phyloP scores from a whole-genome alignment of 768 basidiomycete genomes.

The Pulveroboletus sp. region DNA sequence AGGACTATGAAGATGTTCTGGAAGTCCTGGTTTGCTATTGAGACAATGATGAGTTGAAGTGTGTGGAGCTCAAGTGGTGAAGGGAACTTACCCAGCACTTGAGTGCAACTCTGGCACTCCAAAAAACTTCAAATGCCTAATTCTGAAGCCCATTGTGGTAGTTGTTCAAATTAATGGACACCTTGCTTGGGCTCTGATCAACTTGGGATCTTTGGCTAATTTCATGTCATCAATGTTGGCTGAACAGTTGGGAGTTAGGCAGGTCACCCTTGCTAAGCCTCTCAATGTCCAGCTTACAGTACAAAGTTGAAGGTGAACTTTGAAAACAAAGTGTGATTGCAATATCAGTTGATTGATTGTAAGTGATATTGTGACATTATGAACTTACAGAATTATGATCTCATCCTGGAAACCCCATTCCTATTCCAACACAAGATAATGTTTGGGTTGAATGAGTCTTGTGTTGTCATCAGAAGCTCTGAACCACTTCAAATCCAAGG shows the following conservation, averaged over 20 bases:
- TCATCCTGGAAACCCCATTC: conserved; percentile 39
- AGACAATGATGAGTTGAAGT: neutral
- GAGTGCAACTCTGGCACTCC: neutral
- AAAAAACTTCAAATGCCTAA: neutral
- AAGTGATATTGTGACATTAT: conserved; percentile 34
- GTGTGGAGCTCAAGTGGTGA: neutral
- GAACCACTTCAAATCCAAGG: too few relatives aligned
- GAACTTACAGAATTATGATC: conserved; percentile 38
- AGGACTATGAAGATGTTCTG: too few relatives aligned
- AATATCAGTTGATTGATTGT: conserved; percentile 15
- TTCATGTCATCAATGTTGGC: conserved; percentile 30
- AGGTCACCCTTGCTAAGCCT: conserved; percentile 16
- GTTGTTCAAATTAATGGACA: conserved; percentile 17
- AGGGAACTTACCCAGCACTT: neutral
- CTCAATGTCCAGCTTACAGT: conserved; percentile 30
- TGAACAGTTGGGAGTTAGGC: conserved; percentile 21
- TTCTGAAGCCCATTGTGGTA: conserved; percentile 12
- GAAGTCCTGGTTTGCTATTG: too few relatives aligned
- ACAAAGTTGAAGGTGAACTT: conserved; percentile 23
- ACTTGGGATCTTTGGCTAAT: conserved; percentile 29
- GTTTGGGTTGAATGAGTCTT: conserved; percentile 25
- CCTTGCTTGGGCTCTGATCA: conserved; percentile 12
- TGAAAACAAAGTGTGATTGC: conserved; percentile 1
- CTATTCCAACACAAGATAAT: conserved; percentile 32
- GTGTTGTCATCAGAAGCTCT: conserved; percentile 12